Evolutionary conservation across 345 rosid genomes (phyloP).

Genomic region (Gynandropsis gynandra): DNA sequence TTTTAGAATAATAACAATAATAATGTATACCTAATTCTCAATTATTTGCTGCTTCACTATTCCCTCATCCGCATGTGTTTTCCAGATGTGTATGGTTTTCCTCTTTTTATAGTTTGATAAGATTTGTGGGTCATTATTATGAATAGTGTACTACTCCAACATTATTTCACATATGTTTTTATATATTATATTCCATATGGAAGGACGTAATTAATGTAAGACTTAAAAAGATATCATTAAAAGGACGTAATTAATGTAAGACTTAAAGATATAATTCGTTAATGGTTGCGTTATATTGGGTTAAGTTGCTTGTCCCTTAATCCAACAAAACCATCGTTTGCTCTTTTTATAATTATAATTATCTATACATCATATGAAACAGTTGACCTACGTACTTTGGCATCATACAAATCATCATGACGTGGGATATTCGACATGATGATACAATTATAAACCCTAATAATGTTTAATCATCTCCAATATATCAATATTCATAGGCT

Average conservation of each 20-base stretch:
- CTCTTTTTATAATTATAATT: too few species aligned
- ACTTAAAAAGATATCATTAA: too few species aligned
- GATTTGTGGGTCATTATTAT: constrained; percentile 13
- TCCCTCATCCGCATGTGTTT: constrained; percentile 27
- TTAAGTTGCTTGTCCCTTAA: too few species aligned
- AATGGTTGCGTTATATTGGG: too few species aligned
- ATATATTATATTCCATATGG: neutral
- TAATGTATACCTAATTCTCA: constrained; percentile 27
- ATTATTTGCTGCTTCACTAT: constrained; percentile 12
- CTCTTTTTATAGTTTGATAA: neutral
- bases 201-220: too few species aligned
- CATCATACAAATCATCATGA: constrained; percentile 12
- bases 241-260: too few species aligned
- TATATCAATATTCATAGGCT: too few species aligned
- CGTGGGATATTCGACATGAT: constrained; percentile 4
- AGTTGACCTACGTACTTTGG: constrained; percentile 19
- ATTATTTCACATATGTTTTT: neutral
- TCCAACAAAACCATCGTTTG: too few species aligned
- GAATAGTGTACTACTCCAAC: neutral
- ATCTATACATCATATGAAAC: too few species aligned
- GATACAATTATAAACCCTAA: too few species aligned
- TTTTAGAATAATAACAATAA: constrained; percentile 9
- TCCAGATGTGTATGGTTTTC: constrained; percentile 21
- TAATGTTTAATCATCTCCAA: too few species aligned
- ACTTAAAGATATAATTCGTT: too few species aligned